Evolutionary conservation across 805 yeast genomes (phyloP), one percentile per base, ranked within the genome.

Genomic region (Blastobotrys mokoenaii): DNA sequence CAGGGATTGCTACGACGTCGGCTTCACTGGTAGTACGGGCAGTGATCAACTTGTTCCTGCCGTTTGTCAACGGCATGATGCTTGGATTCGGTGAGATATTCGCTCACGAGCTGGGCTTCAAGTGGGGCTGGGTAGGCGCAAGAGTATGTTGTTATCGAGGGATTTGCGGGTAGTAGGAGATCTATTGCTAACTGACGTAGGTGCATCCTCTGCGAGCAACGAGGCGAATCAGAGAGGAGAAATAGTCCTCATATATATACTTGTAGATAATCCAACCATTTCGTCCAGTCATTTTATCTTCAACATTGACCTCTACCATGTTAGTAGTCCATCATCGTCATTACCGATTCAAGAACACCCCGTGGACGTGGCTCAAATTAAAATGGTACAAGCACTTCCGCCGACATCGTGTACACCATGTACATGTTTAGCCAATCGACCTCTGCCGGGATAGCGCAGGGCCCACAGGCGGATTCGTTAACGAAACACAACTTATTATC

Each of bases 21-120:
- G 27, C 27, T 5, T 22, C 27, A 22, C 20, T 34, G 38, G 11
- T 15, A 34, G 20, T 10, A 11, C 40, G 54, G 17, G 40, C 30
- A 7, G 57, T 88, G 1, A 78, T 90, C 51, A 90, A 90, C 55
- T 65, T 90, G 53, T 60, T 88, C 1, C 66, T 90, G 39, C 97
- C 97, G 2, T 88, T 90, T 57, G 70, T 90, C 54, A 90, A 90
- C 57, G 97, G 97, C 7, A 69, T 90, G 65, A 89, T 89, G 96
- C 73, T 90, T 42, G 97, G 97, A 0, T 87, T 90, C 61, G 97
- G 97, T 1, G 97, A 90, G 67, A 80, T 90, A 16, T 68, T 86
- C 47, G 97, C 97, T 7, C 96, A 89, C 61, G 97, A 90, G 58
- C 66, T 90, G 35, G 95, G 96, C 4, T 84, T 85, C 68, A 71